Evolutionary conservation across 148 eudicot genomes (phyloP).

Genomic region (Arbutus unedo): DNA sequence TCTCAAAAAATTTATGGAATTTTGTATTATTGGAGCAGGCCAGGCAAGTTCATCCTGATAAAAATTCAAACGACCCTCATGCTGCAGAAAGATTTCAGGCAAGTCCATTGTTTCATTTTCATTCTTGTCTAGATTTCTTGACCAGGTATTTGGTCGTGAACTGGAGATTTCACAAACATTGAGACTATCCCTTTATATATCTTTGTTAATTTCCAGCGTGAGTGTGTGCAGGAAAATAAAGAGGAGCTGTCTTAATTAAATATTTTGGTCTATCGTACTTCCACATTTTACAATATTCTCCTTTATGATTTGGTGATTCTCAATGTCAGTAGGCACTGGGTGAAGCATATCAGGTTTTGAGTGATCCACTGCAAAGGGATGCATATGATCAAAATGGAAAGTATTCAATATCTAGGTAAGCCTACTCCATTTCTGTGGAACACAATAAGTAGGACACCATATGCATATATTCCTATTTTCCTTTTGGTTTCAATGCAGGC

Average conservation of each 20-base stretch:
- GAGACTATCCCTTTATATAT: not conserved
- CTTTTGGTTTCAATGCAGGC: not conserved
- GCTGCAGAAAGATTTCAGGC: slow-evolving; percentile 96
- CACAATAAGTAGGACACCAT: not conserved
- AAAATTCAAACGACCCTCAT: slow-evolving; percentile 83
- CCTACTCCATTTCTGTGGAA: not conserved
- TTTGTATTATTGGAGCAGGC: slow-evolving; percentile 46
- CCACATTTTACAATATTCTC: not conserved
- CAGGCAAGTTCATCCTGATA: slow-evolving; percentile 88
- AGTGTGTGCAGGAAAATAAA: not conserved
- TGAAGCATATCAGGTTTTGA: slow-evolving; percentile 91
- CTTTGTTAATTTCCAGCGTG: too few relatives aligned
- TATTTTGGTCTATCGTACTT: not conserved
- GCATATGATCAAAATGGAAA: slow-evolving; percentile 86
- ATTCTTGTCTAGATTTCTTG: not conserved
- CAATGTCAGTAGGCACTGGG: slow-evolving; percentile 55
- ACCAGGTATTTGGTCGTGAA: not conserved
- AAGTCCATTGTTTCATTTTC: slow-evolving; percentile 19
- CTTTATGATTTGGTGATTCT: not conserved
- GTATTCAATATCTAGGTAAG: slow-evolving; percentile 71
- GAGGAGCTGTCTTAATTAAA: not conserved
- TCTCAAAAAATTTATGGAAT: not conserved
- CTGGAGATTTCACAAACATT: not conserved
- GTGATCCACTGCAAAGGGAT: slow-evolving; percentile 82
- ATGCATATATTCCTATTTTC: not conserved